Evolutionary conservation across 192 early-diverging fungal genomes (phyloP).

Genomic region (Umbelopsis isabellina): DNA sequence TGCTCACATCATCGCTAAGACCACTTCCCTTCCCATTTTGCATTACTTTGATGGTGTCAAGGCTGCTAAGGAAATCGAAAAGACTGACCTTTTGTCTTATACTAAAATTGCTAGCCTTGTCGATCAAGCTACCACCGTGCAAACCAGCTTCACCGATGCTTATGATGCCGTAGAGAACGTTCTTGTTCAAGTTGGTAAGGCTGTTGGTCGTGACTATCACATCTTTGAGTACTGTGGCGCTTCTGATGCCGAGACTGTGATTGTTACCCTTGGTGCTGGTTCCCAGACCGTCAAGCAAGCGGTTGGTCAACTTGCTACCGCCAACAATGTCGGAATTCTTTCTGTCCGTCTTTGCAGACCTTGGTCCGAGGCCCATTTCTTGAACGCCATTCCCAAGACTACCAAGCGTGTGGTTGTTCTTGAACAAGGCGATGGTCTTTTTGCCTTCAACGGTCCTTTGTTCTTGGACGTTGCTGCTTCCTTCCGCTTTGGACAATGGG

Average conservation of each 20-base stretch:
- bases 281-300: constrained; percentile 54
- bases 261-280: constrained; percentile 76
- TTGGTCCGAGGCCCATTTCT: constrained; percentile 78
- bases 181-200: constrained; percentile 42
- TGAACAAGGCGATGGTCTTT: constrained; percentile 58
- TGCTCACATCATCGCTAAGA: constrained; percentile 76
- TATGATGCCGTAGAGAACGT: constrained; percentile 44
- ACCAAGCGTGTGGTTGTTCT: constrained; percentile 76
- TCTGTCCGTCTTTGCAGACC: constrained; percentile 82
- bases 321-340: constrained; percentile 65
- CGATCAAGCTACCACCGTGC: constrained; percentile 12
- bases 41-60: constrained; percentile 81
- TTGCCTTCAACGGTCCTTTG: constrained; percentile 64
- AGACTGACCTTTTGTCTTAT: constrained; percentile 58
- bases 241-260: constrained; percentile 70
- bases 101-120: constrained; percentile 50
- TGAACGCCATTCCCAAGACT: constrained; percentile 67
- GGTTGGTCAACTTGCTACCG: constrained; percentile 45
- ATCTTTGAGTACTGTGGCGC: constrained; percentile 85
- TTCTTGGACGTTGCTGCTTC: constrained; percentile 77
- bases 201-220: constrained; percentile 66
- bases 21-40: constrained; percentile 69
- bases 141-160: constrained; percentile 18
- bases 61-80: constrained; percentile 53
- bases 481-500: constrained; percentile 56